These are phyloP conservation scores for Tylopilus subfusipes DNA, from an alignment of 768 basidiomycete species.

Conservation along the genomic window DNA sequence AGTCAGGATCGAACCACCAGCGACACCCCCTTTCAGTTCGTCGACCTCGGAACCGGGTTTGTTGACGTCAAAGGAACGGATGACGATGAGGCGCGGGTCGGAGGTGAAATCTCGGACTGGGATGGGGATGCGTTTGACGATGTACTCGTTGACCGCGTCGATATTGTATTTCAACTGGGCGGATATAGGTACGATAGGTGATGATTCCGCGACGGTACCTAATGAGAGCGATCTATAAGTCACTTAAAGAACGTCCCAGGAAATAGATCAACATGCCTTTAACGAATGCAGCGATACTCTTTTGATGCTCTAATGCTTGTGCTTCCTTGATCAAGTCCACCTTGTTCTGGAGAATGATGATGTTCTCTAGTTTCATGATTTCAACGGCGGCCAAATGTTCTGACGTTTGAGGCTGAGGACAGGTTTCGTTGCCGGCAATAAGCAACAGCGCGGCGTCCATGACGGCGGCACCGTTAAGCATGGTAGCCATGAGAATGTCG, in stretches of 20 bases:
- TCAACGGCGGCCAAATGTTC: conserved; percentile 98
- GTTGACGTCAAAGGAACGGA: conserved; percentile 99
- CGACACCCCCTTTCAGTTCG: conserved; percentile 96
- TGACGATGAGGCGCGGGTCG: conserved; percentile 92
- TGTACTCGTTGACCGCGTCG: conserved; percentile 98
- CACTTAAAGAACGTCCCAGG: background rate
- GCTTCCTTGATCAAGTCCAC: conserved; percentile 96
- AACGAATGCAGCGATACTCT: conserved; percentile 93
- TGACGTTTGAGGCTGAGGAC: conserved; percentile 97
- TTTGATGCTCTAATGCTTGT: conserved; percentile 92
- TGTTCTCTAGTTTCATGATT: conserved; percentile 98
- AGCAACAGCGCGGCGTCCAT: conserved; percentile 98
- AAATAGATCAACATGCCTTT: conserved; percentile 56
- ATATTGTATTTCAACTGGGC: conserved; percentile 99
- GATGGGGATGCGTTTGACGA: conserved; percentile 94
- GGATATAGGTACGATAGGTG: conserved; percentile 98
- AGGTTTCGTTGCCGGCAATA: conserved; percentile 97
- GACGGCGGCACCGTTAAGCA: conserved; percentile 99
- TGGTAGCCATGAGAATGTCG: conserved; percentile 99
- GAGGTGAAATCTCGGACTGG: conserved; percentile 91
- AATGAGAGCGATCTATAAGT: background rate
- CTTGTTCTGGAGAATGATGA: conserved; percentile 98
- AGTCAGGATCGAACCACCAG: conserved; percentile 92
- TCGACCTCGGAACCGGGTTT: conserved; percentile 97
- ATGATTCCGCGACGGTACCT: conserved; percentile 97